These are phyloP conservation scores for Pascua guehoae DNA, from an alignment of 1,284 basidiomycete genomes.

Conservation along the genomic window DNA sequence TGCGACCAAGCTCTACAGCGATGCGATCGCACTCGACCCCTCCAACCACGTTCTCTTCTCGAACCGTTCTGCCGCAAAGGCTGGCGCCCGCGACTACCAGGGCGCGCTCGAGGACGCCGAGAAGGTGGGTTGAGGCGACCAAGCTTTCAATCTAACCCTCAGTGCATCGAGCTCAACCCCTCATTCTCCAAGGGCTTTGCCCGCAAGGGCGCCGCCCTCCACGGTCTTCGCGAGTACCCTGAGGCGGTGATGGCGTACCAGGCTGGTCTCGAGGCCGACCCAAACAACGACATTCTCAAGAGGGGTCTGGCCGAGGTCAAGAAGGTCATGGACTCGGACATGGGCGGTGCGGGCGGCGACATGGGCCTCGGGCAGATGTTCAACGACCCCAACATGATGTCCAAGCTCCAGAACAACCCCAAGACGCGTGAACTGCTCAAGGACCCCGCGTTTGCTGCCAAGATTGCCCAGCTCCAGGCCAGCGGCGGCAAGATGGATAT, in stretches of 20 bases:
- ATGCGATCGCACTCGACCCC: conserved; percentile 80
- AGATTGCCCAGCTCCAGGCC: conserved; percentile 50
- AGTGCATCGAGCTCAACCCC: conserved; percentile 68
- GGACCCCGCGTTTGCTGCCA: conserved; percentile 74
- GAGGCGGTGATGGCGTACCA: conserved; percentile 70
- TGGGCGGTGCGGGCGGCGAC: conserved; percentile 45
- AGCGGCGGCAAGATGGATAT: conserved; percentile 42
- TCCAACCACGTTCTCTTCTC: conserved; percentile 86
- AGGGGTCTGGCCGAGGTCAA: conserved; percentile 85
- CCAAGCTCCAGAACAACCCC: conserved; percentile 80
- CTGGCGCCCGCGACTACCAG: conserved; percentile 73
- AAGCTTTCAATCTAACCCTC: conserved; percentile 7
- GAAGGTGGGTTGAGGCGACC: conserved; percentile 57
- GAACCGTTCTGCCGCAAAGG: conserved; percentile 85
- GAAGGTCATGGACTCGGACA: conserved; percentile 56
- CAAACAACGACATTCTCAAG: conserved; percentile 69
- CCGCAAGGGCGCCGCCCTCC: conserved; percentile 90
- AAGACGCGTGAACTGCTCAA: conserved; percentile 77
- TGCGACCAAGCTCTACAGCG: conserved; percentile 74
- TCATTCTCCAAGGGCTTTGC: conserved; percentile 88
- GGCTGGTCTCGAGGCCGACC: conserved; percentile 71
- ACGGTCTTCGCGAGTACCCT: conserved; percentile 72
- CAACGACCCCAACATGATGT: conserved; percentile 74
- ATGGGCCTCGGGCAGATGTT: conserved; percentile 73
- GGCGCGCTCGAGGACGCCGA: conserved; percentile 85